These are phyloP conservation scores for Macrophomina pseudophaseolina DNA, from an alignment of 2,329 filamentous ascomycete genomes.

Conservation along the genomic window DNA sequence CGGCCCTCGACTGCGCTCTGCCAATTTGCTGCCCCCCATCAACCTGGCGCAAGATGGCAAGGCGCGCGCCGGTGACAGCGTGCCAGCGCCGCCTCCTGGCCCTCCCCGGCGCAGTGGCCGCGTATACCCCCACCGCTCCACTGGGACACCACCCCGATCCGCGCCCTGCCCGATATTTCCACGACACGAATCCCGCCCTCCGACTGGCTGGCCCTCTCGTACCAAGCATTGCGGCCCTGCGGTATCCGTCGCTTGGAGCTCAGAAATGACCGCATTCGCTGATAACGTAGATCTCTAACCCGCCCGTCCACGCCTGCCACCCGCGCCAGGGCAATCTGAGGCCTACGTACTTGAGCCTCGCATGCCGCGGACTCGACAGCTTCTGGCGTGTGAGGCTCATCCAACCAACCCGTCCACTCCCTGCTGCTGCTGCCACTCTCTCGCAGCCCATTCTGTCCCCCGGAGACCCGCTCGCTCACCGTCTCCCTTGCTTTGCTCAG, in stretches of 20 bases:
- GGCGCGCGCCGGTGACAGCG: conserved; percentile 18
- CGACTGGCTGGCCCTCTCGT: conserved; percentile 16
- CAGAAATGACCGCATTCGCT: conserved; percentile 26
- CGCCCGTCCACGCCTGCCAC: conserved; percentile 9
- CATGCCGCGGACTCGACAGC: conserved; percentile 6
- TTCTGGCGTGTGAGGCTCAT: conserved; percentile 13
- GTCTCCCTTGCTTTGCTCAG: conserved; percentile 19
- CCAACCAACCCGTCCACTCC: conserved; percentile 11
- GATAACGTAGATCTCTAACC: conserved; percentile 24
- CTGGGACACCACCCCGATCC: conserved; percentile 9
- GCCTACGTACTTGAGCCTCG: conserved; percentile 25
- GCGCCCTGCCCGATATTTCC: conserved; percentile 18
- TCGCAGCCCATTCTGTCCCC: conserved; percentile 3
- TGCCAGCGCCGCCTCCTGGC: conserved; percentile 1
- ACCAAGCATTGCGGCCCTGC: conserved; percentile 25
- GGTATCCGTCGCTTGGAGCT: conserved; percentile 20
- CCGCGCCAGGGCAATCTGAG: conserved; percentile 8
- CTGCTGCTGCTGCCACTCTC: conserved; percentile 14
- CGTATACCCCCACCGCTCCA: conserved; percentile 17
- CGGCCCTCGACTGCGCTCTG: conserved; percentile 6
- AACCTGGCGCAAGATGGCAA: conserved; percentile 14
- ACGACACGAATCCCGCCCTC: conserved; percentile 12
- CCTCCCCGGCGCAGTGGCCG: conserved; percentile 1
- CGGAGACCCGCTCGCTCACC: conserved; percentile 20
- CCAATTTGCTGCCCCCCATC: conserved; percentile 16